Evolutionary conservation across 768 basidiomycete genomes (phyloP).

Genomic region (Xanthoconium purpureum): DNA sequence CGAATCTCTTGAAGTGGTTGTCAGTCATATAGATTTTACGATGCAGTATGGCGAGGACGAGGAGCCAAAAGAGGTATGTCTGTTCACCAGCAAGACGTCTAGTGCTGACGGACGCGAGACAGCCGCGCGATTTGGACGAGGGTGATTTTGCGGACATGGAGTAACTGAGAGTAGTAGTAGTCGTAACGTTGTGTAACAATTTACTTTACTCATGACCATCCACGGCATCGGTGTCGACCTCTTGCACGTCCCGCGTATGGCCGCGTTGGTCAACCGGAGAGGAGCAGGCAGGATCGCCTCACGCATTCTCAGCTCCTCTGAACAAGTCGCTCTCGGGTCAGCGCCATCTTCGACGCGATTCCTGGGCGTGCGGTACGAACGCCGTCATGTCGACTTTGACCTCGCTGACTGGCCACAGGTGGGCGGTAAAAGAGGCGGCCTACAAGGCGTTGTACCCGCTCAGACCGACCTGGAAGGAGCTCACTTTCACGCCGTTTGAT

Average conservation of each 20-base stretch:
- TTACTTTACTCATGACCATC: slow-evolving; percentile 45
- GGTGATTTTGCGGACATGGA: slow-evolving; percentile 84
- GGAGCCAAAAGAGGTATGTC: slow-evolving; percentile 85
- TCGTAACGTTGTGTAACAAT: background rate
- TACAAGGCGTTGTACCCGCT: slow-evolving; percentile 82
- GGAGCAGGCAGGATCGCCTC: slow-evolving; percentile 46
- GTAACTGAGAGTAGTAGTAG: slow-evolving; percentile 24
- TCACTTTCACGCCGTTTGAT: slow-evolving; percentile 46
- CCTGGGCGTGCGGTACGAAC: slow-evolving; percentile 65
- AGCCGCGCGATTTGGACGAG: slow-evolving; percentile 93
- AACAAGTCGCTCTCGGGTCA: slow-evolving; percentile 38
- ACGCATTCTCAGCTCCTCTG: slow-evolving; percentile 57
- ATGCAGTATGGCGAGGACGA: slow-evolving; percentile 99
- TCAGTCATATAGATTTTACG: slow-evolving; percentile 96
- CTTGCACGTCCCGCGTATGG: slow-evolving; percentile 65
- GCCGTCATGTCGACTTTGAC: background rate
- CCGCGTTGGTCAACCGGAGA: slow-evolving; percentile 49
- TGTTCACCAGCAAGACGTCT: background rate
- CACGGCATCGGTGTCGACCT: slow-evolving; percentile 78
- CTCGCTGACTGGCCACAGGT: slow-evolving; percentile 42
- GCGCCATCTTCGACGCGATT: slow-evolving; percentile 39
- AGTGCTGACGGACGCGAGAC: slow-evolving; percentile 15
- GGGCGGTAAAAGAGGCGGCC: slow-evolving; percentile 81
- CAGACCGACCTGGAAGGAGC: slow-evolving; percentile 71
- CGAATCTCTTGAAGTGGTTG: slow-evolving; percentile 84